phyloP scores from a whole-genome alignment of 495 filamentous ascomycete species.

The Penicillium odoratum region DNA sequence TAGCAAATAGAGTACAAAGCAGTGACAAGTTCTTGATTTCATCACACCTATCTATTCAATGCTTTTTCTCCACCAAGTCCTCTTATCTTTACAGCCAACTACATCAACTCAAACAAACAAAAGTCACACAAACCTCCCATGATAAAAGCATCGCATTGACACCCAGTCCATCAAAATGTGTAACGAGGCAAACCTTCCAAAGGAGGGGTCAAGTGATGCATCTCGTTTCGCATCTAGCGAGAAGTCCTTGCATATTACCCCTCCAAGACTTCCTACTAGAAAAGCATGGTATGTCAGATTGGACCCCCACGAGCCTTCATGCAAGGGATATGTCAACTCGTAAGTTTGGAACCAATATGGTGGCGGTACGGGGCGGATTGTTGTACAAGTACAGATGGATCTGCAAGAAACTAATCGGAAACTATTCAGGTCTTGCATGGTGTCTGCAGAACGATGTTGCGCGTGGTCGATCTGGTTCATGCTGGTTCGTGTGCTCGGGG shows the following conservation, averaged over 20 bases:
- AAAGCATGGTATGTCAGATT: constrained; percentile 2
- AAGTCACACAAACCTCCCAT: background rate
- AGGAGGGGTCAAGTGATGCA: constrained; percentile 5
- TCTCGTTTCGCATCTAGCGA: background rate
- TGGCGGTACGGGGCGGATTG: too few species aligned
- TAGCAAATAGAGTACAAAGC: too few species aligned
- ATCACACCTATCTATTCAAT: too few species aligned
- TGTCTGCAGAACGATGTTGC: background rate
- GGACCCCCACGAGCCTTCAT: background rate
- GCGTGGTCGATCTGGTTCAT: constrained; percentile 15
- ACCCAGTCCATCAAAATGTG: background rate
- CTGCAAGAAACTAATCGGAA: constrained; percentile 4
- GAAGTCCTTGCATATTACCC: constrained; percentile 9
- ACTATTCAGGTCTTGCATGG: constrained; percentile 2
- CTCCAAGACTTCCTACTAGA: background rate
- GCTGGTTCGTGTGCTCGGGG: background rate
- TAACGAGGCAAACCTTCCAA: background rate
- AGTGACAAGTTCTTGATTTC: too few species aligned
- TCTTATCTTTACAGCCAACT: background rate
- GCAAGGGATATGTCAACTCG: constrained; percentile 18
- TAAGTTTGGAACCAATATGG: background rate
- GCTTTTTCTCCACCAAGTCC: too few species aligned
- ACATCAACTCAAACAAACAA: background rate
- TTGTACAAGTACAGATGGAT: background rate
- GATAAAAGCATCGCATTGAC: background rate